Evolutionary conservation across 2,329 filamentous ascomycete species (phyloP), one percentile per base, ranked within the genome.

Genomic region (Metarhizium rileyi): DNA sequence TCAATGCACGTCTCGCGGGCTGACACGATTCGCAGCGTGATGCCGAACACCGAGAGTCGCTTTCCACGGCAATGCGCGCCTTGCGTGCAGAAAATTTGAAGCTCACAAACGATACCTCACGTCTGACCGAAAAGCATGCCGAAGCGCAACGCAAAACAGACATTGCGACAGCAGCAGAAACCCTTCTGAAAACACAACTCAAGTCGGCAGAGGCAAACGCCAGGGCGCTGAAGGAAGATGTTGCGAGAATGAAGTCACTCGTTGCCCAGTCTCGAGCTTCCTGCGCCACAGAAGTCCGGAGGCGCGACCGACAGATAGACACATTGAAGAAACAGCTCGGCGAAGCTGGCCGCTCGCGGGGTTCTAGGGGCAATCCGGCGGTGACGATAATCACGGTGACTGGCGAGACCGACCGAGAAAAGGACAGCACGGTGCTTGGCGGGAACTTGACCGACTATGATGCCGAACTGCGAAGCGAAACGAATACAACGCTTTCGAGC

Each of bases 241-340:
- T 90, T 55, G 76, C 80, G 23, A 83, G 86, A 46, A 81, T 91
- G 66, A 94, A 91, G 64, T 76, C 81, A 0, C 79, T 87, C 3
- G 81, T 95, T 2, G 79, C 85, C 27, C 91, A 97, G 66, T 86
- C 93, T 2, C 83, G 91, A 53, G 81, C 86, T 6, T 84, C 90
- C 55, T 97, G 90, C 66, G 84, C 89, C 46, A 95, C 89, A 56
- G 93, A 98, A 61, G 80, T 96, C 43, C 83, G 91, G 53, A 91
- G 94, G 62, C 82, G 91, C 40, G 93, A 98, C 63, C 75, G 89
- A 42, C 87, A 95, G 66, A 84, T 97, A 55, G 87, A 95, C 55
- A 83, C 83, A 38, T 73, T 98, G 55, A 97, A 96, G 73, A 86
- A 84, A 57, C 89, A 95, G 63, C 75, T 97, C 53, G 77, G 81